Conservation (phyloP, 1,139 yeast genomes). For the Diutina pseudorugosa region DNA sequence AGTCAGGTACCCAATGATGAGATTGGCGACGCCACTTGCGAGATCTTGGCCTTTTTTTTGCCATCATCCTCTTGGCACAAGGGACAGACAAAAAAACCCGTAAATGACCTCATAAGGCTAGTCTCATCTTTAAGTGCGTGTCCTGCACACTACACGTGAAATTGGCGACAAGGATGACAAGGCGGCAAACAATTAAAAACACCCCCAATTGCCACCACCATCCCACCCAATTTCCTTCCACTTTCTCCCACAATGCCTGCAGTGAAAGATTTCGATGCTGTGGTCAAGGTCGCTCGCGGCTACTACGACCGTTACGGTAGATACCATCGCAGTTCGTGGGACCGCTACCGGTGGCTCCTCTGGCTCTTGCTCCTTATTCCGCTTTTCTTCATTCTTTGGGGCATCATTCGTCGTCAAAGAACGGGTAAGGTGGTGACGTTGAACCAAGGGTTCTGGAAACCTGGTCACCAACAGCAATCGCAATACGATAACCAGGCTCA, state of each 20-base stretch:
- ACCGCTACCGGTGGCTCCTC: background rate
- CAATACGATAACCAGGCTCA: background rate
- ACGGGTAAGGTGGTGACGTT: background rate
- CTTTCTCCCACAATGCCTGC: background rate
- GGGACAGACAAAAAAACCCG: too few relatives aligned
- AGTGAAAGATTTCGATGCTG: background rate
- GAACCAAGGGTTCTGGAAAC: slow-evolving; percentile 3
- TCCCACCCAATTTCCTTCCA: too few relatives aligned
- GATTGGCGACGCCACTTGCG: background rate
- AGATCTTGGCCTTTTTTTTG: background rate
- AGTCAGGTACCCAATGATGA: too few relatives aligned
- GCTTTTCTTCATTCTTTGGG: background rate
- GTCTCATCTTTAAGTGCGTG: background rate
- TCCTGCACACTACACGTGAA: background rate
- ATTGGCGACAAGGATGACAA: background rate
- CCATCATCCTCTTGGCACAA: background rate
- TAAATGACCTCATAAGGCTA: background rate
- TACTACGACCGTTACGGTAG: slow-evolving; percentile 2
- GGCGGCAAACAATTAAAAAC: background rate
- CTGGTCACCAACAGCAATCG: background rate
- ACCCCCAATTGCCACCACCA: background rate
- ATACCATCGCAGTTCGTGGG: background rate
- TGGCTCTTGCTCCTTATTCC: background rate
- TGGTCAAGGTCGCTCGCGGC: background rate
- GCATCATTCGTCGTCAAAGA: background rate